A percentile compares a stretch with the other conserved stretches of the same genome.
Conservation (phyloP, 805 yeast species). For the Metschnikowia similis region DNA sequence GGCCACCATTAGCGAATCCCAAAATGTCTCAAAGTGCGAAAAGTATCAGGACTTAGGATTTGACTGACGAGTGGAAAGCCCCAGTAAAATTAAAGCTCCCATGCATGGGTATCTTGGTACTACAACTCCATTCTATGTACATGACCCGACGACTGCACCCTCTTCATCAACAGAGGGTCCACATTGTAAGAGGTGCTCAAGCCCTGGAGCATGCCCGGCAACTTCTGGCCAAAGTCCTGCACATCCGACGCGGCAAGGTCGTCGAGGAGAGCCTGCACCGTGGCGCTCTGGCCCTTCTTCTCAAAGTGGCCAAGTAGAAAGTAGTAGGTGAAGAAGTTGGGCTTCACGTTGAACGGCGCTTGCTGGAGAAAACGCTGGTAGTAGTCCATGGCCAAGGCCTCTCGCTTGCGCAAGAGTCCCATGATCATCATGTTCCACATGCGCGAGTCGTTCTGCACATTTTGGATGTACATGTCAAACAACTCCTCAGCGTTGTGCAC, state of each 20-base stretch:
- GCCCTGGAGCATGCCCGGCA: slow-evolving; percentile 33
- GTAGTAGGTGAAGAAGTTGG: slow-evolving; percentile 50
- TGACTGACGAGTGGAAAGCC: too few relatives aligned
- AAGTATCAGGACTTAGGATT: too few relatives aligned
- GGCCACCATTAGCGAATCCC: too few relatives aligned
- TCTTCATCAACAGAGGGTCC: slow-evolving; percentile 14
- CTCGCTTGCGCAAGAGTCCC: slow-evolving; percentile 26
- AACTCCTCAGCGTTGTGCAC: slow-evolving; percentile 27
- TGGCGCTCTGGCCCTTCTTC: slow-evolving; percentile 26
- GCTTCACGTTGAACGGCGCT: slow-evolving; percentile 22
- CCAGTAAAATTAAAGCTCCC: too few relatives aligned
- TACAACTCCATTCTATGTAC: not conserved
- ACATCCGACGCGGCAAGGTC: slow-evolving; percentile 32
- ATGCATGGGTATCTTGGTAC: not conserved
- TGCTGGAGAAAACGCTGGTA: slow-evolving; percentile 31
- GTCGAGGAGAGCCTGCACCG: slow-evolving; percentile 32
- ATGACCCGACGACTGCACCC: not conserved
- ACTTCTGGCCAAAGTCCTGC: slow-evolving; percentile 31
- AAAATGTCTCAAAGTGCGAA: too few relatives aligned
- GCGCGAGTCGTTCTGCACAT: slow-evolving; percentile 34
- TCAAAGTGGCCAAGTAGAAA: slow-evolving; percentile 41
- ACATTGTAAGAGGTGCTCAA: slow-evolving; percentile 16
- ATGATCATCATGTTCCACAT: slow-evolving; percentile 40
- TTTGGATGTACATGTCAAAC: slow-evolving; percentile 31
- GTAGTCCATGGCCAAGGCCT: slow-evolving; percentile 39